A percentile compares a stretch with the other conserved stretches of the same genome.
Evolutionary conservation across 805 yeast species (phyloP).

Genomic region (Candida endomychidarum): DNA sequence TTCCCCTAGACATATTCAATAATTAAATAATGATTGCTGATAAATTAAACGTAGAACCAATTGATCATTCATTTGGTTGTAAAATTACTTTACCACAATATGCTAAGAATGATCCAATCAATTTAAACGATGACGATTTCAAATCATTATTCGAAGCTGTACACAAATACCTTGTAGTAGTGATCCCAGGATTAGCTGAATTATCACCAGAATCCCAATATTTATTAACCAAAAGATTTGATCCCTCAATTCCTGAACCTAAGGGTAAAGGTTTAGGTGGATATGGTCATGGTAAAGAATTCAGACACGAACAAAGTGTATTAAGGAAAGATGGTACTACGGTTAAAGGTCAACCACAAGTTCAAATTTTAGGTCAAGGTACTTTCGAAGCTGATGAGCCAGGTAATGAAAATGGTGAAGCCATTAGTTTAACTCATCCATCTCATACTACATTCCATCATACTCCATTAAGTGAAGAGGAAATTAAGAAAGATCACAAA

Average conservation of each 20-base stretch:
- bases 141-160: slow-evolving; percentile 60
- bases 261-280: slow-evolving; percentile 44
- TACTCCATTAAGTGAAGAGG: slow-evolving; percentile 58
- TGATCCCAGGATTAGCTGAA: slow-evolving; percentile 69
- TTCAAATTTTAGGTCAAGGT: slow-evolving; percentile 87
- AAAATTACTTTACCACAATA: slow-evolving; percentile 61
- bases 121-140: slow-evolving; percentile 66
- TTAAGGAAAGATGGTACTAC: slow-evolving; percentile 78
- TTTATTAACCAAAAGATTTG: slow-evolving; percentile 72
- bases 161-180: slow-evolving; percentile 66
- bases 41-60: slow-evolving; percentile 40
- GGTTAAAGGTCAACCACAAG: slow-evolving; percentile 83
- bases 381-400: slow-evolving; percentile 51
- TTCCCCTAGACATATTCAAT: background rate
- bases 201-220: slow-evolving; percentile 76
- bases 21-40: slow-evolving; percentile 21
- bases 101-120: slow-evolving; percentile 67
- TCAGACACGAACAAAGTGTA: slow-evolving; percentile 54
- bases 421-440: slow-evolving; percentile 72
- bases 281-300: slow-evolving; percentile 84
- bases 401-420: slow-evolving; percentile 63
- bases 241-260: slow-evolving; percentile 57
- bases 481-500: slow-evolving; percentile 56
- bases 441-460: slow-evolving; percentile 82
- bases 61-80: slow-evolving; percentile 68